Conservation (phyloP, 164 flowering plant genomes). For the Berberis vulgaris region DNA sequence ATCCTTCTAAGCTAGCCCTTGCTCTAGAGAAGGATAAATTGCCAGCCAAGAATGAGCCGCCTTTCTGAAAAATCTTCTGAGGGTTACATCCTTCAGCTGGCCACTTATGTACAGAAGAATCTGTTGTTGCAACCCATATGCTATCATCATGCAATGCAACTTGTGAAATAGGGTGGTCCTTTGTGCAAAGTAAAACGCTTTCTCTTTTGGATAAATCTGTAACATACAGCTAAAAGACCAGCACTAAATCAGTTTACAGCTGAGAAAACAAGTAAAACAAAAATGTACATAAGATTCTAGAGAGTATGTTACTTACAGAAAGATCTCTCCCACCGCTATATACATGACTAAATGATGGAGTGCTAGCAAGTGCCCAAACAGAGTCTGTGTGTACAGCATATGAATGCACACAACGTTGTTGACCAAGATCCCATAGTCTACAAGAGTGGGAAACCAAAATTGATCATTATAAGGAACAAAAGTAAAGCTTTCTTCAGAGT, state of each 20-base stretch:
- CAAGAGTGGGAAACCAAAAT: background rate
- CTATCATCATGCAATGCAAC: slow-evolving; percentile 81
- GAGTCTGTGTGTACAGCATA: slow-evolving; percentile 99
- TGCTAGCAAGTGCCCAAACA: slow-evolving; percentile 99
- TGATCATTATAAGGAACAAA: background rate
- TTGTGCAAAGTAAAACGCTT: slow-evolving; percentile 79
- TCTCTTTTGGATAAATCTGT: slow-evolving; percentile 96
- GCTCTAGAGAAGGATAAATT: slow-evolving; percentile 89
- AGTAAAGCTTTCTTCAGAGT: background rate
- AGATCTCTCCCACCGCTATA: slow-evolving; percentile 96
- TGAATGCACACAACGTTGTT: slow-evolving; percentile 96
- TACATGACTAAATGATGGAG: slow-evolving; percentile 88
- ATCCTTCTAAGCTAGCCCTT: slow-evolving; percentile 84
- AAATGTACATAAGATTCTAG: background rate
- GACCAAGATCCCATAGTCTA: slow-evolving; percentile 98
- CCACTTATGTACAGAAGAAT: slow-evolving; percentile 81
- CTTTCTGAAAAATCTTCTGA: slow-evolving; percentile 70
- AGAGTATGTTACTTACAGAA: slow-evolving; percentile 50
- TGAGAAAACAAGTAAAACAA: background rate
- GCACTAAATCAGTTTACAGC: background rate
- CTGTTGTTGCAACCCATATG: slow-evolving; percentile 92
- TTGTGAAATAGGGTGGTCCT: slow-evolving; percentile 77
- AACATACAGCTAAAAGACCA: slow-evolving; percentile 63
- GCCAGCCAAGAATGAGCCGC: slow-evolving; percentile 90
- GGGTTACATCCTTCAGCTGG: slow-evolving; percentile 77